Percentiles rank a stretch among this genome's conserved stretches.
Conservation (phyloP, 768 basidiomycete species). For the Lactarius evosmus region DNA sequence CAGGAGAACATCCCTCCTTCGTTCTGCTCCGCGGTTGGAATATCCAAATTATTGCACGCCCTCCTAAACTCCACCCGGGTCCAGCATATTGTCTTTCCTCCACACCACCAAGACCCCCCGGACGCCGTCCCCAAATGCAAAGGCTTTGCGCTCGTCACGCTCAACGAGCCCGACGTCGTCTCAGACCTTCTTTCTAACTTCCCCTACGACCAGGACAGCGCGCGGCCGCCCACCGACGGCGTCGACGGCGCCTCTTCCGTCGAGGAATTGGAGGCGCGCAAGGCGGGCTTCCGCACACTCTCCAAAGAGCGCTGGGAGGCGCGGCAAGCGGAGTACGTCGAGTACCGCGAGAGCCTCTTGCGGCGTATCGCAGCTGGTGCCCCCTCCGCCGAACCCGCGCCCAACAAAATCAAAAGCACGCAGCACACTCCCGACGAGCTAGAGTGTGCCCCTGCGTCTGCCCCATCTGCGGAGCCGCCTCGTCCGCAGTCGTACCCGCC, state of each 20-base stretch:
- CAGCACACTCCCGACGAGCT: background rate
- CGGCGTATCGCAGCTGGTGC: conserved; percentile 31
- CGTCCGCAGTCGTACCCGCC: conserved; percentile 41
- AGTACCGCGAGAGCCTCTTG: conserved; percentile 54
- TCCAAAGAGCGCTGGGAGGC: conserved; percentile 59
- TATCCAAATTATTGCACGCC: conserved; percentile 41
- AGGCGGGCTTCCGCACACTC: conserved; percentile 58
- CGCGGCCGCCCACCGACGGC: background rate
- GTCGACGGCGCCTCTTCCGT: background rate
- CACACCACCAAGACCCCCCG: conserved; percentile 61
- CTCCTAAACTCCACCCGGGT: conserved; percentile 32
- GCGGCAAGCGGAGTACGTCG: conserved; percentile 66
- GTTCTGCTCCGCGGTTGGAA: conserved; percentile 49
- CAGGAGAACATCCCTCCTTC: conserved; percentile 70
- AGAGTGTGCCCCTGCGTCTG: background rate
- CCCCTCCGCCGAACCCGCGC: background rate
- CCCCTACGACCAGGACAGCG: conserved; percentile 52
- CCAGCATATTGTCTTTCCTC: conserved; percentile 55
- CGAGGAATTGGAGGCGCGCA: conserved; percentile 44
- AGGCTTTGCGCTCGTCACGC: conserved; percentile 71
- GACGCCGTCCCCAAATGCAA: conserved; percentile 57
- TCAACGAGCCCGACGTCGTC: conserved; percentile 42
- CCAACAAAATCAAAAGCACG: background rate
- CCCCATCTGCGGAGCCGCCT: background rate
- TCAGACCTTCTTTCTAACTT: conserved; percentile 47